Evolutionary conservation across 2,329 filamentous ascomycete genomes (phyloP), one percentile per base, ranked within the genome.

Genomic region (Orbilia javanica): DNA sequence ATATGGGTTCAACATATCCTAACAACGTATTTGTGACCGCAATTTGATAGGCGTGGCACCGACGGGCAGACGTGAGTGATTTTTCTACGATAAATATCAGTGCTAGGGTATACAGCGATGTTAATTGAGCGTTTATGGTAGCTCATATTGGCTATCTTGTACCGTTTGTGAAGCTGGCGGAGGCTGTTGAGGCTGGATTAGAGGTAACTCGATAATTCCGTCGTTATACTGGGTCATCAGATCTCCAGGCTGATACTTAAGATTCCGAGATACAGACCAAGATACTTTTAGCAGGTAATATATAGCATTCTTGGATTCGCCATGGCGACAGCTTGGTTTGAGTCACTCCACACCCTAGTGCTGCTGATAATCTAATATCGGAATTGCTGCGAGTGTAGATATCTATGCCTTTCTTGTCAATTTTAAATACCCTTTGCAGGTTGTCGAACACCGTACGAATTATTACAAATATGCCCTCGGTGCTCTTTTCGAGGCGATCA

Each of bases 401-500:
- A 44, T 63, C 39, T 63, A 52, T 13, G 44, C 36, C 31, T 71
- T 63, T 42, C 67, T 71, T 27, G 18, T 71, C 15, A 71, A 71
- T 20, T 71, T 64, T 62, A 36, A 25, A 46, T 62, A 71, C 20
- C 27, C 67, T n/a, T 34, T 27, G 4, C 27, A 42, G n/a, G 10
- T 63, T 11, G 53, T 63, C 15, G 31, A 20, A 18, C n/a, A 70
- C 18, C 67, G 67, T 46, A n/a, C 15, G n/a, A 25, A 42, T n/a
- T 46, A 48, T 22, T 66, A 74, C 57, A 57, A 67, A 52, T 68
- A 50, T 36, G 63, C 66, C n/a, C n/a, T 75, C 22, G 34, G 36
- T 29, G 71, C 71, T 13, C 48, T 68, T 10, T 62, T 75, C 18
- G 71, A 75, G 39, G 50, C 71, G 18, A 60, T 67, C 52, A 29